Evolutionary conservation across 441 rosid species (phyloP), one percentile per base, ranked within the genome.

Genomic region (Breynia disticha): DNA sequence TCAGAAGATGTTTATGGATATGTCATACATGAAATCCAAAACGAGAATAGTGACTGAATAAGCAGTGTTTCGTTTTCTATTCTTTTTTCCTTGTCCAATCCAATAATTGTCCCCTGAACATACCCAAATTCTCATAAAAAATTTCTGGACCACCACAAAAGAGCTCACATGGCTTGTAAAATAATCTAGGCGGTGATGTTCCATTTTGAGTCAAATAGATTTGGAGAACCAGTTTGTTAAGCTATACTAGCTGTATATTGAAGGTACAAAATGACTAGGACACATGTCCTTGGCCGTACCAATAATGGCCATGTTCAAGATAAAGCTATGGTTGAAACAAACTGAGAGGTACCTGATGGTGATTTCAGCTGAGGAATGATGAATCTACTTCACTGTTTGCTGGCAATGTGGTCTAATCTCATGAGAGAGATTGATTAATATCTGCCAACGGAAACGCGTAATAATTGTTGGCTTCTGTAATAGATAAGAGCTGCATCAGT

Each of bases 201-300:
- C 32, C 32, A 39, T 39, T 39, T 39, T 39, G 43, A 39, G 15
- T 39, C 12, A 39, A 46, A 19, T 11, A 1, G 22, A 35, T 11
- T 56, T n/a, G 11, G 45, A 54, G 21, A 28, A 28, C 37, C 57
- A 28, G 17, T 21, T 11, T 16, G 5, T 54, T 10, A 2, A 32
- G 7, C 5, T 22, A 19, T 7, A 52, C 15, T 39, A 39, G 2
- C 12, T 39, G 15, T 2, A 35, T 52, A 24, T 44, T 16, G 49
- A 57, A 17, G 35, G 53, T n/a, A 44, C 24, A 48, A 39, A 24
- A 7, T 7, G n/a, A 24, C 32, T 24, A 52, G 39, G 62, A 66
- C 70, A 65, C 38, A 19, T 38, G 76, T 62, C 67, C 60, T 55
- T n/a, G 60, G 18, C 56, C 55, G 67, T 56, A 60, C 46, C 57